These are phyloP conservation scores for Neopestalotiopsis clavispora DNA, from an alignment of 2,329 filamentous ascomycete species.

Conservation along the genomic window DNA sequence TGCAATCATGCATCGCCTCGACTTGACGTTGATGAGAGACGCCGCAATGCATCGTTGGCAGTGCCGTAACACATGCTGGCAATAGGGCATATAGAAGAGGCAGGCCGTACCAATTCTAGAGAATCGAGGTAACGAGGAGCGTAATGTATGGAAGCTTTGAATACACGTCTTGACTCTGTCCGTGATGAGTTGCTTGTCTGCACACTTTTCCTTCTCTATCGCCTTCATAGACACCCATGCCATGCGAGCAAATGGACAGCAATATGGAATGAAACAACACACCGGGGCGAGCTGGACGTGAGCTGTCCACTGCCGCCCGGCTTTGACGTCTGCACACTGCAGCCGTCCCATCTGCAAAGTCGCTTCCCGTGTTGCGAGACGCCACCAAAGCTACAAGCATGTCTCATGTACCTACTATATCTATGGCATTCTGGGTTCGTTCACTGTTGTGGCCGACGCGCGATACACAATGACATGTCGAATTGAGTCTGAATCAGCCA, in stretches of 20 bases:
- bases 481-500: not conserved
- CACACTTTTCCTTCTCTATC: not conserved
- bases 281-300: no score
- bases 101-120: no score
- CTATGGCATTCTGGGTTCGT: not conserved
- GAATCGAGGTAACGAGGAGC: no score
- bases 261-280: no score
- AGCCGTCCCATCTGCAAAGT: not conserved
- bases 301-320: no score
- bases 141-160: not conserved
- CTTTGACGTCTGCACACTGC: not conserved
- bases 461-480: not conserved
- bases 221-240: not conserved
- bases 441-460: not conserved
- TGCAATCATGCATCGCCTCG: not conserved
- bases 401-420: not conserved
- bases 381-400: not conserved
- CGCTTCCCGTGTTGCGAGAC: not conserved
- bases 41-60: not conserved
- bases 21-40: not conserved
- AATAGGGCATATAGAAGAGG: no score
- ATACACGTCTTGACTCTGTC: not conserved
- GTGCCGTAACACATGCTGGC: not conserved
- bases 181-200: not conserved
- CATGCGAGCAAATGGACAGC: no score